A percentile compares a stretch with the other conserved stretches of the same genome.
These are phyloP conservation scores for Erodium chrysanthum DNA, from an alignment of 441 rosid species.

Conservation along the genomic window DNA sequence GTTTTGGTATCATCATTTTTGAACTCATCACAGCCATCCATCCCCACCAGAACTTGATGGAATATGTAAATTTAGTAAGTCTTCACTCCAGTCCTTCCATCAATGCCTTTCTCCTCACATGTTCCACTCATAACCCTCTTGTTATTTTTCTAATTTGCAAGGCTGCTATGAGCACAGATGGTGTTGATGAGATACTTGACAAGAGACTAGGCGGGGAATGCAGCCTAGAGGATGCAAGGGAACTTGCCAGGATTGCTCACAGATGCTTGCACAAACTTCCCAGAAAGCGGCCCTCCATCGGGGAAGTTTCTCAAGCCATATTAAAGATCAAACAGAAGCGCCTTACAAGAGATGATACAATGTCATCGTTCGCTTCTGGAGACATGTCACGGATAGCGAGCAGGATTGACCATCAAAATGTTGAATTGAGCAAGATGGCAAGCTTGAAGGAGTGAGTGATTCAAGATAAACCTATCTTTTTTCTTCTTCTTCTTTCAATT, in stretches of 20 bases:
- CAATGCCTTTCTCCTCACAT: not conserved
- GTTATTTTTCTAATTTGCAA: slow-evolving; percentile 18
- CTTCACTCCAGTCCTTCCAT: not conserved
- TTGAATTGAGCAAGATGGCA: slow-evolving; percentile 51
- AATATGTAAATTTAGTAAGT: slow-evolving; percentile 77
- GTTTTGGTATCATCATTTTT: slow-evolving; percentile 78
- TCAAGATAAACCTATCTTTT: not conserved
- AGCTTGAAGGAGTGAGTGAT: slow-evolving; percentile 34
- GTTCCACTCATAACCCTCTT: too few relatives aligned
- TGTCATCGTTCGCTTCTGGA: slow-evolving; percentile 39
- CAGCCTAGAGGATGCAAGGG: slow-evolving; percentile 55
- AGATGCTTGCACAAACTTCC: slow-evolving; percentile 69
- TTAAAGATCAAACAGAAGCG: slow-evolving; percentile 55
- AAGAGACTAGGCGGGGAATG: slow-evolving; percentile 52
- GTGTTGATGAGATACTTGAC: slow-evolving; percentile 75
- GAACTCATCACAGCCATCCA: slow-evolving; percentile 90
- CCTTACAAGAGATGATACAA: slow-evolving; percentile 36
- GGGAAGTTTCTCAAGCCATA: slow-evolving; percentile 70
- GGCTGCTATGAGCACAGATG: slow-evolving; percentile 90
- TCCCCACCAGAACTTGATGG: slow-evolving; percentile 86
- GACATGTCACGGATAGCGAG: slow-evolving; percentile 50
- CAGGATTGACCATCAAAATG: slow-evolving; percentile 61
- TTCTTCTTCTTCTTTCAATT: too few relatives aligned
- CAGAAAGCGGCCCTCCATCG: slow-evolving; percentile 69
- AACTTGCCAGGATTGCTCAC: slow-evolving; percentile 52